Evolutionary conservation across 441 rosid genomes (phyloP), one percentile per base, ranked within the genome.

Genomic region (Erodium chrysanthum): DNA sequence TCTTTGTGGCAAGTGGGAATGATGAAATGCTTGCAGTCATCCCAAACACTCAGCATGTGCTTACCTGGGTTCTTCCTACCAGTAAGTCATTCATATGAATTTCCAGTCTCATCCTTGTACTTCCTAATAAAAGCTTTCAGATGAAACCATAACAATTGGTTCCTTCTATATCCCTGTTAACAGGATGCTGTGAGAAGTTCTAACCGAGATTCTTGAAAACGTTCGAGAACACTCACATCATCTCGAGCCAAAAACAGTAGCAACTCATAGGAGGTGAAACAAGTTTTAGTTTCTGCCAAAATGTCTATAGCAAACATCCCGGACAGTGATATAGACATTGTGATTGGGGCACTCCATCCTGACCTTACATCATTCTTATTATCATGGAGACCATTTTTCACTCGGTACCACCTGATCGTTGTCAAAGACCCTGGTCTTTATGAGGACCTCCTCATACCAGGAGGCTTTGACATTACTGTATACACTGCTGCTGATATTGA

Each of bases 351-450:
- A 11, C 81, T 93, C 65, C 85, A 69, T 29, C 69, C 96, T 65
- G 93, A 93, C 71, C 82, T 93, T 7, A 88, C 90, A 21, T 75
- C 82, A 1, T 90, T 93, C 69, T 33, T 93, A 79, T 88, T 77
- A 74, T 87, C 78, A 73, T 93, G 98, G 98, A 87, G 63, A 61
- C 78, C 90, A 0, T 76, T 88, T 20, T 91, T 90, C 73, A 78
- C 90, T n/a, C 83, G 81, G 11, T 93, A 80, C 76, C 97, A 91
- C 80, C 79, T 91, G 73, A 89, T 89, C 74, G 82, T 94, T 70
- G 96, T 94, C 74, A 84, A 91, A 75, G 98, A 91, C 70, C 98
- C 98, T 70, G 96, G 86, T 76, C 93, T 94, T 68, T 84, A 83
- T 70, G 90, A 85, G 59, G 96, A 94, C 27, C 96, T 94, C 65